Evolutionary conservation across 1,284 basidiomycete species (phyloP).

Genomic region (Tylopilus sp.): DNA sequence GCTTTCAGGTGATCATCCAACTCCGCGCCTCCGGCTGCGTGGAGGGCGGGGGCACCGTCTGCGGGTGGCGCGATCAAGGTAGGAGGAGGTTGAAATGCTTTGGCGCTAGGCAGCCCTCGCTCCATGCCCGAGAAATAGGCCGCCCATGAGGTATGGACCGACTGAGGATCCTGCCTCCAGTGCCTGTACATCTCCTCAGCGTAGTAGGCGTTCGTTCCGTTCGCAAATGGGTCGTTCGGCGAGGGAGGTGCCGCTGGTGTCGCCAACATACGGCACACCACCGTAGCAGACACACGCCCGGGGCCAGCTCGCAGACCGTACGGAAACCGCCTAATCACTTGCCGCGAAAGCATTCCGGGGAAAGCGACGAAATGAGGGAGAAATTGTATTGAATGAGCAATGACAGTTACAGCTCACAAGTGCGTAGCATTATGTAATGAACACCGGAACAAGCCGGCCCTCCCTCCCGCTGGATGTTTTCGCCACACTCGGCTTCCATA

Average conservation of each 20-base stretch:
- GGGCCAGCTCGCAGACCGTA: slow-evolving; percentile 18
- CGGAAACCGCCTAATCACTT: slow-evolving; percentile 31
- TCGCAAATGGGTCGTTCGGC: slow-evolving; percentile 77
- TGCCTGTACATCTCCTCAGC: slow-evolving; percentile 93
- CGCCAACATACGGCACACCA: slow-evolving; percentile 38
- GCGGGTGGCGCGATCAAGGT: slow-evolving; percentile 61
- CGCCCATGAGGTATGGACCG: slow-evolving; percentile 94
- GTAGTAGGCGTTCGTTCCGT: slow-evolving; percentile 91
- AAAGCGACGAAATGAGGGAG: not conserved
- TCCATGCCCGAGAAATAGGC: slow-evolving; percentile 94
- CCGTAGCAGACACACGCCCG: slow-evolving; percentile 12
- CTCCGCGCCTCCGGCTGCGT: slow-evolving; percentile 66
- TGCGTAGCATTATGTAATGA: slow-evolving; percentile 21
- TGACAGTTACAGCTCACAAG: slow-evolving; percentile 1
- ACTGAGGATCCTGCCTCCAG: slow-evolving; percentile 86
- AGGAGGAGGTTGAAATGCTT: slow-evolving; percentile 86
- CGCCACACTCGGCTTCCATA: slow-evolving; percentile 4
- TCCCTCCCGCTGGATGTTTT: not conserved
- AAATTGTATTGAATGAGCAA: not conserved
- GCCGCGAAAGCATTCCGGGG: slow-evolving; percentile 30
- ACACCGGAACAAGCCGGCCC: slow-evolving; percentile 15
- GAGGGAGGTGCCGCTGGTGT: slow-evolving; percentile 55
- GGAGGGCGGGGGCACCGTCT: slow-evolving; percentile 79
- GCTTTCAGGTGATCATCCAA: slow-evolving; percentile 96
- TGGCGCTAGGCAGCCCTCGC: slow-evolving; percentile 76